Percentiles rank a stretch among this genome's conserved stretches.
Evolutionary conservation across 768 basidiomycete genomes (phyloP).

Genomic region (Suillus variegatus): DNA sequence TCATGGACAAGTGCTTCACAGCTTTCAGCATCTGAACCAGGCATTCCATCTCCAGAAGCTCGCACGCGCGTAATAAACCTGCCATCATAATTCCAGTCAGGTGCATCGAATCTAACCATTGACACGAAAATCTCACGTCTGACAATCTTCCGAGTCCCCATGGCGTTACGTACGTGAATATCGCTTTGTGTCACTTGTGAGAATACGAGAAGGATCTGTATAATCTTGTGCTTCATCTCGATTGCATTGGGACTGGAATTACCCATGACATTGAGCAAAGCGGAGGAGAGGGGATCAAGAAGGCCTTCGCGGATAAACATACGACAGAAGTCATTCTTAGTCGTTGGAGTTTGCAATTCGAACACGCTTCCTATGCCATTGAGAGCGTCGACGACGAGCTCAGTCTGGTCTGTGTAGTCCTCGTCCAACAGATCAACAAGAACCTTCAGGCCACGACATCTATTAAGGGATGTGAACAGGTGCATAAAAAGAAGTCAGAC

Average conservation of each 20-base stretch:
- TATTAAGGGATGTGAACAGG: constrained; percentile 28
- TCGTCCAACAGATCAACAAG: constrained; percentile 96
- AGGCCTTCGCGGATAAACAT: constrained; percentile 98
- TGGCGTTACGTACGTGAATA: constrained; percentile 87
- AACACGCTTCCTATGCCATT: constrained; percentile 96
- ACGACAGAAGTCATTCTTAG: constrained; percentile 97
- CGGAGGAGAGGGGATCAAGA: constrained; percentile 88
- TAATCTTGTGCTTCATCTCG: constrained; percentile 86
- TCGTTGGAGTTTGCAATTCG: constrained; percentile 93
- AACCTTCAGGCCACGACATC: constrained; percentile 92
- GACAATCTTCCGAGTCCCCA: constrained; percentile 88
- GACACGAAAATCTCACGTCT: constrained; percentile 60
- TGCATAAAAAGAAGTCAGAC: neutral
- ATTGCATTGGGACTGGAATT: constrained; percentile 62
- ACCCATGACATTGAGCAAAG: constrained; percentile 85
- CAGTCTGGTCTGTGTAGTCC: constrained; percentile 89
- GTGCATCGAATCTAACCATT: constrained; percentile 11
- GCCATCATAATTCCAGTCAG: neutral
- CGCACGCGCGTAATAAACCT: constrained; percentile 89
- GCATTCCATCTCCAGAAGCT: constrained; percentile 83
- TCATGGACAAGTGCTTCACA: constrained; percentile 96
- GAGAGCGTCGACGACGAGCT: constrained; percentile 89
- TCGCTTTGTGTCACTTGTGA: constrained; percentile 97
- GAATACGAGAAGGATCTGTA: constrained; percentile 87
- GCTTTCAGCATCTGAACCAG: constrained; percentile 91